Conservation (phyloP, 2,329 filamentous ascomycete species). For the Fonsecaea erecta region DNA sequence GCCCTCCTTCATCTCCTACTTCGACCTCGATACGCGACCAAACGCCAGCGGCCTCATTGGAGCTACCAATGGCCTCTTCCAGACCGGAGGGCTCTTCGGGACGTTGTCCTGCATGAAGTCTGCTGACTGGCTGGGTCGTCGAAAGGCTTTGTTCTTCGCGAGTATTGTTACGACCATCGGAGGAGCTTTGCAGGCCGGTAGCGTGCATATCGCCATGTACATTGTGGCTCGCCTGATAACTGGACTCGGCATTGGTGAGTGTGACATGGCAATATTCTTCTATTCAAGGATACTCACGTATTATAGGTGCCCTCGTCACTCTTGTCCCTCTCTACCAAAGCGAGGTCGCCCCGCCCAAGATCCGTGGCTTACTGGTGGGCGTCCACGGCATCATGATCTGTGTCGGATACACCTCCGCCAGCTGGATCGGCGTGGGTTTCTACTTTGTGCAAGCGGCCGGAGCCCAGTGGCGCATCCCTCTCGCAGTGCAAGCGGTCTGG, state of each 20-base stretch:
- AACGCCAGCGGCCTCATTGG: slow-evolving; percentile 47
- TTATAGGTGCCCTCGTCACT: slow-evolving; percentile 9
- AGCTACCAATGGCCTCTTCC: slow-evolving; percentile 23
- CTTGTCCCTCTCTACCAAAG: slow-evolving; percentile 22
- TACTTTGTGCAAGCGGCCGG: slow-evolving; percentile 18
- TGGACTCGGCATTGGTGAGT: slow-evolving; percentile 22
- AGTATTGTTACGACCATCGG: slow-evolving; percentile 18
- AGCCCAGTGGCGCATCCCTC: slow-evolving; percentile 25
- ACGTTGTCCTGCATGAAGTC: slow-evolving; percentile 47
- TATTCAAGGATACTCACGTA: background rate
- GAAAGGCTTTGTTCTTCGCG: slow-evolving; percentile 16
- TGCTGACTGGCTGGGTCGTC: slow-evolving; percentile 20
- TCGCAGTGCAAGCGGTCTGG: slow-evolving; percentile 20
- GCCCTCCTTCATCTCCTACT: slow-evolving; percentile 45
- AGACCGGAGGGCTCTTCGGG: slow-evolving; percentile 23
- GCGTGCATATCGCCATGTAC: slow-evolving; percentile 32
- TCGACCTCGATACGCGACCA: slow-evolving; percentile 44
- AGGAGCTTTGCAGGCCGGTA: slow-evolving; percentile 29
- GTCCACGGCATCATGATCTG: slow-evolving; percentile 20
- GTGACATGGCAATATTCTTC: background rate
- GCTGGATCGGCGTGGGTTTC: slow-evolving; percentile 25
- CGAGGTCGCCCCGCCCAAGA: slow-evolving; percentile 24
- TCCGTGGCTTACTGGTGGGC: slow-evolving; percentile 28
- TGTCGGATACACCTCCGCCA: slow-evolving; percentile 18
- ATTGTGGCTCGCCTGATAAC: slow-evolving; percentile 29